Percentiles rank a stretch among this genome's conserved stretches.
Evolutionary conservation across 352 stramenopile genomes (phyloP).

Genomic region (Phytopythium sindhum): DNA sequence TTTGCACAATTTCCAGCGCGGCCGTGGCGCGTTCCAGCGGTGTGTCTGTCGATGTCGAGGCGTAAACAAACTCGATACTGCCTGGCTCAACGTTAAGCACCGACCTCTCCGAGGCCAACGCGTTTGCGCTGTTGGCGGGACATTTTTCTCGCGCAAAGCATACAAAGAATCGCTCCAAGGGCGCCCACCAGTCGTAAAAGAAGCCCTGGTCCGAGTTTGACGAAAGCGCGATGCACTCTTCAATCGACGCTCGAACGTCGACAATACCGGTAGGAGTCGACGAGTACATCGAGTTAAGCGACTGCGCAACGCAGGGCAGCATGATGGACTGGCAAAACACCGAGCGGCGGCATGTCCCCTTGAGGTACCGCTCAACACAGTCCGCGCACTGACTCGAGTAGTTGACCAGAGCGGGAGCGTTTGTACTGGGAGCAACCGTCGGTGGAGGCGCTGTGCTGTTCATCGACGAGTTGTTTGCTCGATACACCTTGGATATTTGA

Average conservation of each 20-base stretch:
- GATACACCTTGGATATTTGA: constrained; percentile 8
- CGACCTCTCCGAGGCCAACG: background rate
- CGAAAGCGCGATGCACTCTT: background rate
- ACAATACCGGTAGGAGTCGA: background rate
- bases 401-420: too few relatives aligned
- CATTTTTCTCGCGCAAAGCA: constrained; percentile 23
- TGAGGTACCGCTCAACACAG: background rate
- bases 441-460: background rate
- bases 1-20: background rate
- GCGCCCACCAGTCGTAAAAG: constrained; percentile 26
- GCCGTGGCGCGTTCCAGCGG: constrained; percentile 2
- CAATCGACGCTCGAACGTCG: constrained; percentile 4
- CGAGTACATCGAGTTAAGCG: background rate
- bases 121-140: background rate
- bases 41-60: background rate
- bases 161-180: constrained; percentile 19
- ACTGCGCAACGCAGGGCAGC: constrained; percentile 12
- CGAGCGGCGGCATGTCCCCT: background rate
- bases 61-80: constrained; percentile 2
- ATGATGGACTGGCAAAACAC: constrained; percentile 7
- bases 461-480: background rate
- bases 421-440: background rate
- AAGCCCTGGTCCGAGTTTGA: background rate
- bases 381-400: background rate
- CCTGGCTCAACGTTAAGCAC: background rate